Evolutionary conservation across 495 filamentous ascomycete species (phyloP).

Genomic region (Penicillium argentinense): DNA sequence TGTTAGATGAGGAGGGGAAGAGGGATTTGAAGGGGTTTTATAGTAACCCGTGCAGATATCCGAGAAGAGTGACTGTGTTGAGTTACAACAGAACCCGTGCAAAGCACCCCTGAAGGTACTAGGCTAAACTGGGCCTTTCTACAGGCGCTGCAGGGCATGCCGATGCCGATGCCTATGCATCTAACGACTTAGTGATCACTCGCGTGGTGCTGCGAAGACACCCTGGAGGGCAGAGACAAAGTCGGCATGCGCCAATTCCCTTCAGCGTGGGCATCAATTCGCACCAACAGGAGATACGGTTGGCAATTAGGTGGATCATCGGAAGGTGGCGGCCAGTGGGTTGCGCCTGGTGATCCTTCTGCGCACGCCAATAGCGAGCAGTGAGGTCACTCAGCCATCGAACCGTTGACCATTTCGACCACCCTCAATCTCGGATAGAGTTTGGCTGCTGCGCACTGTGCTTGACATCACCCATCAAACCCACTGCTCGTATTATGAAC

Average conservation of each 20-base stretch:
- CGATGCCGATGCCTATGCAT: conserved; percentile 24
- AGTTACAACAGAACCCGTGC: conserved; percentile 3
- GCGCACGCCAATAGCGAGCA: conserved; percentile 7
- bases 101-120: neutral
- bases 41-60: conserved; percentile 7
- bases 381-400: conserved; percentile 15
- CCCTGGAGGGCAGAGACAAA: conserved; percentile 8
- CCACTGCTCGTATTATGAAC: conserved; percentile 6
- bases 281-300: conserved; percentile 28
- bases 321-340: conserved; percentile 16
- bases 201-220: conserved; percentile 9
- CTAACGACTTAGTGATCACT: conserved; percentile 22
- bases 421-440: conserved; percentile 24
- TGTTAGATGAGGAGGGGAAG: conserved; percentile 10
- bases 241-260: conserved; percentile 1
- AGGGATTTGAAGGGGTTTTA: conserved; percentile 20
- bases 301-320: conserved; percentile 37
- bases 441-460: conserved; percentile 26
- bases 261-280: conserved; percentile 3
- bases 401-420: conserved; percentile 16
- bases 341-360: conserved; percentile 19
- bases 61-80: conserved; percentile 15
- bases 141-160: conserved; percentile 13
- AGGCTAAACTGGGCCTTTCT: neutral
- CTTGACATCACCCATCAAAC: conserved; percentile 31